phyloP scores from a whole-genome alignment of 169 alveolate species.

The Amoebophrya sp. region DNA sequence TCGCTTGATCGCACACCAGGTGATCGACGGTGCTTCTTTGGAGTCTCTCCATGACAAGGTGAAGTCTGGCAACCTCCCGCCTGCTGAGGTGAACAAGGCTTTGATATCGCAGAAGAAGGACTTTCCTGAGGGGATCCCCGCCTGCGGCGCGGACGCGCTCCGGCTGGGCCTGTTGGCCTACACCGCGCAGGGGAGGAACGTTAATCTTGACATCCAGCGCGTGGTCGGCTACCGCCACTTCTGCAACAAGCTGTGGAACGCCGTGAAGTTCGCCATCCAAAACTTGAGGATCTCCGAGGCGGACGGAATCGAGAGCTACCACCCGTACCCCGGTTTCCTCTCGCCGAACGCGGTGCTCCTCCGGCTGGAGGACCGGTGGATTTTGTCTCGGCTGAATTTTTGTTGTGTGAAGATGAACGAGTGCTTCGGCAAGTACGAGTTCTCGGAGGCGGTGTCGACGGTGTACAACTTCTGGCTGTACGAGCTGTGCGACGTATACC shows the following conservation, averaged over 20 bases:
- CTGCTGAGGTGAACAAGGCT: conserved; percentile 16
- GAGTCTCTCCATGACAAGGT: conserved; percentile 71
- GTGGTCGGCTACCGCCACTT: conserved; percentile 92
- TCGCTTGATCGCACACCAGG: no score
- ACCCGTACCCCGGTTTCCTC: neutral
- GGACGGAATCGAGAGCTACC: neutral
- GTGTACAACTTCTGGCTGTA: conserved; percentile 89
- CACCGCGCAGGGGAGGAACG: conserved; percentile 79
- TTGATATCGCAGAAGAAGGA: conserved; percentile 72
- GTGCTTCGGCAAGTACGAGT: conserved; percentile 71
- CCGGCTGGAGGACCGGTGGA: conserved; percentile 87
- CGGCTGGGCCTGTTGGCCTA: conserved; percentile 83
- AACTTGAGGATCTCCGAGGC: conserved; percentile 40
- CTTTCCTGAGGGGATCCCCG: conserved; percentile 96
- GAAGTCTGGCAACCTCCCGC: conserved; percentile 71
- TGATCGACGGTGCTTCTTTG: conserved; percentile 85
- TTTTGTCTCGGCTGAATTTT: conserved; percentile 70
- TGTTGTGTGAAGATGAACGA: conserved; percentile 39
- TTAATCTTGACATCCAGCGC: conserved; percentile 88
- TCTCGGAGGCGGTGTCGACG: conserved; percentile 83
- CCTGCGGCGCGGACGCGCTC: conserved; percentile 99
- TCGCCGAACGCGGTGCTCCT: conserved; percentile 14
- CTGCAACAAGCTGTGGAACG: conserved; percentile 97
- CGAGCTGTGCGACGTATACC: conserved; percentile 91
- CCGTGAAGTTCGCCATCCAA: conserved; percentile 74